A percentile compares a stretch with the other conserved stretches of the same genome.
Evolutionary conservation across 768 basidiomycete species (phyloP).

Genomic region (Cyclocybe aegerita): DNA sequence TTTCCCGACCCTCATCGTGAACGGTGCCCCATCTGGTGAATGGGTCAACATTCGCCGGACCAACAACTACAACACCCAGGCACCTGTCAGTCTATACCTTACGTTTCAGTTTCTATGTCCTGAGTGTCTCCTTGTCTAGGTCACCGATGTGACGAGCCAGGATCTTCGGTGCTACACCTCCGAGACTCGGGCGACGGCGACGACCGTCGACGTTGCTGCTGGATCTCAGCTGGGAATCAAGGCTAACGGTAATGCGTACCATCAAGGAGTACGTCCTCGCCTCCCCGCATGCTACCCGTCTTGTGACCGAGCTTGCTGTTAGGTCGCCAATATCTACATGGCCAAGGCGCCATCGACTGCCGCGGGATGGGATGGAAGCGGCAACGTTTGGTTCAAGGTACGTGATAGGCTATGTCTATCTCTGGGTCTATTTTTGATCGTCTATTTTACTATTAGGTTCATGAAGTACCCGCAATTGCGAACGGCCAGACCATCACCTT

Average conservation of each 20-base stretch:
- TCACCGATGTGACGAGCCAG: constrained; percentile 40
- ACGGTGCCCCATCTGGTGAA: constrained; percentile 32
- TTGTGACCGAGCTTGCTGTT: neutral
- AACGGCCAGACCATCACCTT: constrained; percentile 40
- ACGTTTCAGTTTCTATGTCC: neutral
- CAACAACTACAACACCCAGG: constrained; percentile 41
- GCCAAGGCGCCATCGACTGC: constrained; percentile 40
- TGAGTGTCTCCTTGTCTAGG: constrained; percentile 18
- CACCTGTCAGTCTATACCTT: constrained; percentile 25
- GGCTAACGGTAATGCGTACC: constrained; percentile 43
- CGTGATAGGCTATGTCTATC: neutral
- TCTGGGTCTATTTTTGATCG: neutral
- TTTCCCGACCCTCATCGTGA: constrained; percentile 41
- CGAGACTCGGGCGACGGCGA: constrained; percentile 33
- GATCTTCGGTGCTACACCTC: constrained; percentile 48
- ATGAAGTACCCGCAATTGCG: constrained; percentile 40
- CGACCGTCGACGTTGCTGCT: constrained; percentile 42
- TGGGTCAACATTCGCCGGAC: constrained; percentile 44
- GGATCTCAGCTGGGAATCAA: constrained; percentile 43
- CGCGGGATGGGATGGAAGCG: constrained; percentile 37
- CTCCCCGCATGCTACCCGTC: neutral
- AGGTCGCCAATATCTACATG: constrained; percentile 41
- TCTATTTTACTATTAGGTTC: constrained; percentile 24
- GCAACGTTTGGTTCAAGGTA: constrained; percentile 43
- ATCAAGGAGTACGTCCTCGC: constrained; percentile 39